Evolutionary conservation across 768 basidiomycete genomes (phyloP), one percentile per base, ranked within the genome.

Genomic region (Pulveroboletus sp.): DNA sequence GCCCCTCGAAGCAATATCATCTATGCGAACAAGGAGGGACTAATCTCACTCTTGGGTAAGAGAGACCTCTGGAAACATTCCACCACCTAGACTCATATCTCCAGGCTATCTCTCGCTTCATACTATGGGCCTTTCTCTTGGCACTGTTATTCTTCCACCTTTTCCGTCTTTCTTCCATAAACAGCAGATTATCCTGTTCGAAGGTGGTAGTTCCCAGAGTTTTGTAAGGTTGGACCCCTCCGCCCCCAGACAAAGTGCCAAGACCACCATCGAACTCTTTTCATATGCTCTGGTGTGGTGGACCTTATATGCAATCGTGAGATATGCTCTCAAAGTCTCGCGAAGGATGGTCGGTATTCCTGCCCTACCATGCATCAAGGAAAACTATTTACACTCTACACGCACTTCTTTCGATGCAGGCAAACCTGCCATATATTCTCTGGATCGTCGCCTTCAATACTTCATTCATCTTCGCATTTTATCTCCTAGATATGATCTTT

Each of bases 391-490:
- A 53, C 36, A 30, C 35, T 14, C 2, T 18, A 28, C 27, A 2
- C 10, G 27, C 21, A 0, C n/a, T 24, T 53, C 24, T 38, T 5
- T 18, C 17, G 9, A n/a, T 38, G 15, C 57, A 94, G 93, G 89
- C 85, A 39, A 97, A 98, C 61, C 58, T 92, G 28, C 77, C 88
- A 5, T 98, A 99, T 67, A 82, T 93, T 32, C 67, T 93, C 15
- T 97, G 94, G 93, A 78, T 88, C 8, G 78, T 81, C 1, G 93
- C 90, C 9, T 95, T 81, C 80, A 98, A 97, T 64, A 84, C 85
- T 0, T 78, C 83, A 3, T 93, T 93, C 71, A 71, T 97, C 14
- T 75, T 93, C 6, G 82, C 79, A 11, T 95, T 96, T 70, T 74
- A 93, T 37, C 54, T 83, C 21, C 69, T 96, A 38, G 90, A 97